phyloP scores from a whole-genome alignment of 2,329 filamentous ascomycete genomes.

The Colletotrichum sublineola region DNA sequence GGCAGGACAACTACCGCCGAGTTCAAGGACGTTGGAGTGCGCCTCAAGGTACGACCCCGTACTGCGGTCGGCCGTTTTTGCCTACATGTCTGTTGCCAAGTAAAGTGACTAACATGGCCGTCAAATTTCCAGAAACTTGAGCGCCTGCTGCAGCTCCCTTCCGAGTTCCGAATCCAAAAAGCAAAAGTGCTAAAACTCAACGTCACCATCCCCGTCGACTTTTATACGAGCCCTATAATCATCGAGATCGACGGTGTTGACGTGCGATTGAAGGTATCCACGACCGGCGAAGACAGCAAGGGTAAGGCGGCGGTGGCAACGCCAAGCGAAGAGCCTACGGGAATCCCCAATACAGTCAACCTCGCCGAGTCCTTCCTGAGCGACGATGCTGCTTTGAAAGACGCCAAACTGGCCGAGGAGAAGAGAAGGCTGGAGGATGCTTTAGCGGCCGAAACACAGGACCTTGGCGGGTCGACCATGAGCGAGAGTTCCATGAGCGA shows the following conservation, averaged over 20 bases:
- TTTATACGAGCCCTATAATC: conserved; percentile 85
- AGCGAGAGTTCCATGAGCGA: conserved; percentile 73
- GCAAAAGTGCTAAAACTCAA: conserved; percentile 83
- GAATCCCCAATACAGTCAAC: conserved; percentile 77
- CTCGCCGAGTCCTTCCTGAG: conserved; percentile 82
- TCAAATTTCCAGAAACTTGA: conserved; percentile 79
- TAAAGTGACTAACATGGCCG: conserved; percentile 8
- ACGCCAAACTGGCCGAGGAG: conserved; percentile 73
- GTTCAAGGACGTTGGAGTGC: conserved; percentile 87
- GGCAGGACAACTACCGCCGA: conserved; percentile 88
- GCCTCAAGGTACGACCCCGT: conserved; percentile 74
- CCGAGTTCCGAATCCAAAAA: conserved; percentile 77
- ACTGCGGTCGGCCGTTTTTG: neutral
- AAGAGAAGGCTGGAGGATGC: conserved; percentile 77
- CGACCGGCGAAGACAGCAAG: conserved; percentile 48
- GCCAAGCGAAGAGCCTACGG: conserved; percentile 46
- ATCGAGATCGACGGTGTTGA: conserved; percentile 87
- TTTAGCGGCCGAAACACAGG: conserved; percentile 72
- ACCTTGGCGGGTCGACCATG: conserved; percentile 71
- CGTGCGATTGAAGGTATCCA: conserved; percentile 71
- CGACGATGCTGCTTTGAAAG: conserved; percentile 55
- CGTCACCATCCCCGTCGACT: conserved; percentile 87
- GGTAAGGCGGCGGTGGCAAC: conserved; percentile 44
- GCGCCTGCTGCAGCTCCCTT: conserved; percentile 79
- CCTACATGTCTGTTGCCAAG: neutral